Conservation (phyloP, 2,329 filamentous ascomycete genomes). For the Aaosphaeria pasadenensis region DNA sequence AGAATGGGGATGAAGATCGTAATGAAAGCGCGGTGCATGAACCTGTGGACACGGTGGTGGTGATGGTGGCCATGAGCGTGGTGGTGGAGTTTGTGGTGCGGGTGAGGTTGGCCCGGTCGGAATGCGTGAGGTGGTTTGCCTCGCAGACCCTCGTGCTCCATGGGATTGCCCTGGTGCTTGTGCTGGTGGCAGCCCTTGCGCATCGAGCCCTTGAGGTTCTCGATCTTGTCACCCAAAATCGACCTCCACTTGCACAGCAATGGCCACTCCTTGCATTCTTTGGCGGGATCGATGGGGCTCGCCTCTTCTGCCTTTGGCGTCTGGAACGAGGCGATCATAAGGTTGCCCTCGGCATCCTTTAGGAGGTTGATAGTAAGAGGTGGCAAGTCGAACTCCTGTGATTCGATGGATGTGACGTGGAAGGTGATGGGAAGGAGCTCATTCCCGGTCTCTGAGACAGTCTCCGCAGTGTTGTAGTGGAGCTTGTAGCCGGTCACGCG, state of each 20-base stretch:
- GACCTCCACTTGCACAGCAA: constrained; percentile 43
- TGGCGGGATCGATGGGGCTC: constrained; percentile 16
- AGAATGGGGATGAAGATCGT: constrained; percentile 67
- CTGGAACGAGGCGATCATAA: constrained; percentile 38
- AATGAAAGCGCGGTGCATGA: constrained; percentile 52
- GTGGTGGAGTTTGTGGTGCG: constrained; percentile 17
- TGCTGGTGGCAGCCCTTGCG: constrained; percentile 35
- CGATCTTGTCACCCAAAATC: constrained; percentile 32
- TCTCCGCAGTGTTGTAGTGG: constrained; percentile 33
- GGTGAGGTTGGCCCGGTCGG: constrained; percentile 23
- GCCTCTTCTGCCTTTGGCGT: constrained; percentile 16
- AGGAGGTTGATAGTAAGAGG: constrained; percentile 35
- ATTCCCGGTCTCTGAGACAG: constrained; percentile 31
- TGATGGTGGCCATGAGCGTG: constrained; percentile 15
- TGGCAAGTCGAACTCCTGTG: constrained; percentile 26
- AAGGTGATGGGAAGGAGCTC: constrained; percentile 40
- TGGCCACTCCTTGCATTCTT: constrained; percentile 36
- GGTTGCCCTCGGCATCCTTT: constrained; percentile 33
- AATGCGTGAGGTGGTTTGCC: constrained; percentile 35
- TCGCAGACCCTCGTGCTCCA: constrained; percentile 22
- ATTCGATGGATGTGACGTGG: constrained; percentile 33
- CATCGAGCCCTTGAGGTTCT: constrained; percentile 30
- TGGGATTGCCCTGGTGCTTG: constrained; percentile 22
- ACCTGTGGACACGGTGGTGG: constrained; percentile 24
- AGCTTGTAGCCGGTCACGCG: constrained; percentile 35